These are phyloP conservation scores for Cystobasidium slooffiae DNA, from an alignment of 1,284 basidiomycete genomes.

Conservation along the genomic window DNA sequence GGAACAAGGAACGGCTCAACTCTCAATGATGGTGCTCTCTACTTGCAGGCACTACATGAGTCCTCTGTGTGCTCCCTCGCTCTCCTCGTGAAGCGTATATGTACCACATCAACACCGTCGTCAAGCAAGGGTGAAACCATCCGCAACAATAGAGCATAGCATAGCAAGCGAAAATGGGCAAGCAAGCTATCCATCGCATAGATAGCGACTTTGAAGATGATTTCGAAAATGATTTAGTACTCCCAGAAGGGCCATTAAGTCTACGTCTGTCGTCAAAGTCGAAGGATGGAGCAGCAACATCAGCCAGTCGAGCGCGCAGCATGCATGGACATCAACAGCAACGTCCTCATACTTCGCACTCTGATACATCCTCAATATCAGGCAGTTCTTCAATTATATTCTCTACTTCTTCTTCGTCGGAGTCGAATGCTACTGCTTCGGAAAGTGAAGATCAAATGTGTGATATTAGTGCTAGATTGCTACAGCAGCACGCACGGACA, in stretches of 20 bases:
- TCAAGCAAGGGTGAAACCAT: too few species aligned
- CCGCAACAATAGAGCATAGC: too few species aligned
- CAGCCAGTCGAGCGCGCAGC: not conserved
- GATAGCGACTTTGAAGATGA: not conserved
- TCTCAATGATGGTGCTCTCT: too few species aligned
- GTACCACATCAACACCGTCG: too few species aligned
- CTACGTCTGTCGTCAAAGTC: not conserved
- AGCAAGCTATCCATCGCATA: not conserved
- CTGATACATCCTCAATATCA: not conserved
- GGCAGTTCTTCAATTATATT: not conserved
- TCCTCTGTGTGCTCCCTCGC: too few species aligned
- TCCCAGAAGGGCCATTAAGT: slow-evolving; percentile 3
- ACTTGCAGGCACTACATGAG: too few species aligned
- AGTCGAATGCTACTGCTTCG: not conserved
- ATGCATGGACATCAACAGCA: not conserved
- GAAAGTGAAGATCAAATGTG: not conserved
- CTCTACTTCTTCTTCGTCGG: not conserved
- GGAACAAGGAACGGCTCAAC: too few species aligned
- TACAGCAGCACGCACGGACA: too few species aligned
- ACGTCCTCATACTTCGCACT: not conserved
- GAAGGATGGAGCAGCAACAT: not conserved
- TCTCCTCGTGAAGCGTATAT: too few species aligned
- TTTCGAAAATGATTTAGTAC: not conserved
- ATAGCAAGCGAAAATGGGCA: too few species aligned
- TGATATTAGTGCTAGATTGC: not conserved